phyloP scores from a whole-genome alignment of 352 stramenopile genomes.

The Phytopythium boreale region DNA sequence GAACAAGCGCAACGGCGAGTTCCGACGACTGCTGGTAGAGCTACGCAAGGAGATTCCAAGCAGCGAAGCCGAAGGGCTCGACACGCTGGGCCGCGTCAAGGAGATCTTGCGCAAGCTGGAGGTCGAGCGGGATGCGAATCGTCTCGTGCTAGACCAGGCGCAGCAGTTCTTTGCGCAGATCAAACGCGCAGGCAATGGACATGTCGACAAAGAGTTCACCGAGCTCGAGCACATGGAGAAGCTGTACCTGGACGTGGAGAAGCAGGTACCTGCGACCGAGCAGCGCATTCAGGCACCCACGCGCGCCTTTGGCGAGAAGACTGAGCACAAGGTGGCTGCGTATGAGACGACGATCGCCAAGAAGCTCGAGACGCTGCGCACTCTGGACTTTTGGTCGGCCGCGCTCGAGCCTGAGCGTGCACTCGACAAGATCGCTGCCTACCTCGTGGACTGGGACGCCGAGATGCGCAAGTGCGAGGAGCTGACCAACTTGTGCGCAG shows the following conservation, averaged over 20 bases:
- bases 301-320: constrained; percentile 90
- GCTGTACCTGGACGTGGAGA: constrained; percentile 73
- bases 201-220: constrained; percentile 81
- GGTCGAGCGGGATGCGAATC: constrained; percentile 58
- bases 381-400: constrained; percentile 81
- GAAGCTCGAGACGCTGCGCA: constrained; percentile 80
- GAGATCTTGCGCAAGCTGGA: constrained; percentile 84
- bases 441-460: constrained; percentile 79
- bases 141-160: constrained; percentile 75
- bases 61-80: constrained; percentile 74
- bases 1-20: constrained; percentile 85
- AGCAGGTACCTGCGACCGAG: constrained; percentile 74
- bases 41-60: constrained; percentile 80
- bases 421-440: constrained; percentile 81
- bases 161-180: constrained; percentile 75
- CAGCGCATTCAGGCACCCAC: constrained; percentile 74
- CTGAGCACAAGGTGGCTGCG: constrained; percentile 89
- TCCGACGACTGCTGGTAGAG: constrained; percentile 74
- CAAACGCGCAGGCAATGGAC: constrained; percentile 63
- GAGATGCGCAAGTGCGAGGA: constrained; percentile 91
- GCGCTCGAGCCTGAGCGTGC: constrained; percentile 77
- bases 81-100: constrained; percentile 79
- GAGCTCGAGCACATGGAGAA: constrained; percentile 87
- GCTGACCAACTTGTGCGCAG: constrained; percentile 89
- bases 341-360: constrained; percentile 91